Base-by-base conservation (phyloP, 371 early-diverging fungal species). In the Rhizomucor pusillus region DNA sequence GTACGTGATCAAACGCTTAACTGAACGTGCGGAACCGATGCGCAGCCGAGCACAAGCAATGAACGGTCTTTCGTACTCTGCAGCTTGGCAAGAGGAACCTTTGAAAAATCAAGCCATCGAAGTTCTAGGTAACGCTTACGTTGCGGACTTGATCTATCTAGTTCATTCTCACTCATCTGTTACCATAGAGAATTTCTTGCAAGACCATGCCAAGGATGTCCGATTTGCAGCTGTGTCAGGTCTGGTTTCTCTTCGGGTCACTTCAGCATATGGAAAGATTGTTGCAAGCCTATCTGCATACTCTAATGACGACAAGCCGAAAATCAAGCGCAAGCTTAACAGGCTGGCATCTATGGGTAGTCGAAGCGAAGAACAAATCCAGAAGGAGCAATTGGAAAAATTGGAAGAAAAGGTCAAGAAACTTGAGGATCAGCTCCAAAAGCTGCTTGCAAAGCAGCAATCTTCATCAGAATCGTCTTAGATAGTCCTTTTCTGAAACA, bases 321-420 rank as follows among this genome's bases (percentile, higher is more conserved):
- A 54, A 56, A 25, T 75, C 20, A 47, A 65, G 39, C 59, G 62
- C 16, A 59, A 61, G 25, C 45, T 71, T 19, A 24, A 44, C n/a
- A 43, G 53, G 13, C 45, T 69, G 18, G n/a, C 29, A 3, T 43
- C 50, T 24, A 10, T 40, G 1, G 50, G 58, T 14, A 43, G 50
- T 13, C 35, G 36, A 5, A 46, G 50, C 11, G 54, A 63, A 23
- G 58, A 63, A 13, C 53, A 62, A 47, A 64, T 58, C 19, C 41
- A 63, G 7, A 61, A 62, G 33, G 72, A 70, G 40, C 40, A 47
- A 1, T 59, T 80, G 41, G 81, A 81, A 49, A 75, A 75, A 25
- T 56, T 83, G 10, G 79, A 81, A 56, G 66, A 47, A 11, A 63
- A 63, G 43, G 33, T 83, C 23, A 69, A 69, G 52, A 73, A 77